phyloP scores from a whole-genome alignment of 305 asterid species.

The Fraxinus baroniana region DNA sequence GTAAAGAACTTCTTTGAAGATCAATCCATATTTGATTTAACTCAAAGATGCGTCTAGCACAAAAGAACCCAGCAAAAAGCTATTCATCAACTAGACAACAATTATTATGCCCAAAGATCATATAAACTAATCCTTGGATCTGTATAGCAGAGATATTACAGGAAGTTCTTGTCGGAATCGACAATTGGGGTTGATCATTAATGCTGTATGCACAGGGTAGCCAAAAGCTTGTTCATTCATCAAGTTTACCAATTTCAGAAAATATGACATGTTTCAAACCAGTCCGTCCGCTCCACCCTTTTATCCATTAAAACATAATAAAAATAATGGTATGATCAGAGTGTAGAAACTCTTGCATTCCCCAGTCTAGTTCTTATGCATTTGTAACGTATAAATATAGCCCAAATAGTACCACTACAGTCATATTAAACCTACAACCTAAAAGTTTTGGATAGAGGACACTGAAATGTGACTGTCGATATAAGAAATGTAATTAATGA shows the following conservation, averaged over 20 bases:
- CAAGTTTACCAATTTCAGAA: not conserved
- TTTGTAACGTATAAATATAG: not conserved
- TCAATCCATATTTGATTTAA: not conserved
- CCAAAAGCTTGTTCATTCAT: not conserved
- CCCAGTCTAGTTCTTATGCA: not conserved
- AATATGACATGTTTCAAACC: not conserved
- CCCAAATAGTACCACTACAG: not conserved
- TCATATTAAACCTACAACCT: not conserved
- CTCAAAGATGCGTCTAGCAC: conserved; percentile 3
- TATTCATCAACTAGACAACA: not conserved
- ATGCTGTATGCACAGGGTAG: not conserved
- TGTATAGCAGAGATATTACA: not conserved
- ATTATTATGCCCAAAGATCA: not conserved
- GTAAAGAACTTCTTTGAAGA: not conserved
- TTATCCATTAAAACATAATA: not conserved
- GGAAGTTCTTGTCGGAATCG: not conserved
- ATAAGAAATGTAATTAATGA: not conserved
- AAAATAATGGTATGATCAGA: not conserved
- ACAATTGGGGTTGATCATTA: not conserved
- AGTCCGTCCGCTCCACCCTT: no score
- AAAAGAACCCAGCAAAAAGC: not conserved
- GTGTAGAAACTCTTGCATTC: not conserved
- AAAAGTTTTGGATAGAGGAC: not conserved
- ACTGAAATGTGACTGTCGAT: not conserved
- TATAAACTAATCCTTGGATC: not conserved